Conservation (phyloP, 331 rosid species). For the Malus hybrid region DNA sequence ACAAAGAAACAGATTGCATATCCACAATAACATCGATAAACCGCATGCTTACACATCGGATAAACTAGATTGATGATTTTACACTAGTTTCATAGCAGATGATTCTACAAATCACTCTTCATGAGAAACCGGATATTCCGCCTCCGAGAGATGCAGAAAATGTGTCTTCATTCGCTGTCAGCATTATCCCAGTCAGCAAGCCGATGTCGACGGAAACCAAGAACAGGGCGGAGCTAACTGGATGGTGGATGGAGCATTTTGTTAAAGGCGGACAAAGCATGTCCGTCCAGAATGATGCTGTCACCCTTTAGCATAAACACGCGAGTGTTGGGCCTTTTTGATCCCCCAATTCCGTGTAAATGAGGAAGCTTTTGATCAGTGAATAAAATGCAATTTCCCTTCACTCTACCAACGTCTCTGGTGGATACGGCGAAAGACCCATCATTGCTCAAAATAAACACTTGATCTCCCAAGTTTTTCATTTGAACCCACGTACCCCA, state of each 20-base stretch:
- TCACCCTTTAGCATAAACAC: slow-evolving; percentile 19
- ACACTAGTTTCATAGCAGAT: no score
- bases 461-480: slow-evolving; percentile 30
- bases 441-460: not conserved
- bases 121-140: no score
- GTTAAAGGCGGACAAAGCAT: not conserved
- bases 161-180: no score
- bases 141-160: no score
- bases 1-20: no score
- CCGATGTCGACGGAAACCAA: not conserved
- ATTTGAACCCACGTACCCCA: slow-evolving; percentile 44
- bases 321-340: not conserved
- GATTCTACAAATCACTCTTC: no score
- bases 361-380: not conserved
- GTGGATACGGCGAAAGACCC: slow-evolving; percentile 37
- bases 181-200: not conserved
- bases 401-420: slow-evolving; percentile 18
- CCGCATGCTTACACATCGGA: no score
- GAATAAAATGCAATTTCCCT: slow-evolving; percentile 43
- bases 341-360: not conserved
- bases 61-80: no score
- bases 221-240: slow-evolving; percentile 8
- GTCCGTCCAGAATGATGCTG: not conserved
- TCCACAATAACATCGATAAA: no score
- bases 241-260: slow-evolving; percentile 11